Evolutionary conservation across 371 early-diverging fungal genomes (phyloP).

Genomic region (Conidiobolus incongruus): DNA sequence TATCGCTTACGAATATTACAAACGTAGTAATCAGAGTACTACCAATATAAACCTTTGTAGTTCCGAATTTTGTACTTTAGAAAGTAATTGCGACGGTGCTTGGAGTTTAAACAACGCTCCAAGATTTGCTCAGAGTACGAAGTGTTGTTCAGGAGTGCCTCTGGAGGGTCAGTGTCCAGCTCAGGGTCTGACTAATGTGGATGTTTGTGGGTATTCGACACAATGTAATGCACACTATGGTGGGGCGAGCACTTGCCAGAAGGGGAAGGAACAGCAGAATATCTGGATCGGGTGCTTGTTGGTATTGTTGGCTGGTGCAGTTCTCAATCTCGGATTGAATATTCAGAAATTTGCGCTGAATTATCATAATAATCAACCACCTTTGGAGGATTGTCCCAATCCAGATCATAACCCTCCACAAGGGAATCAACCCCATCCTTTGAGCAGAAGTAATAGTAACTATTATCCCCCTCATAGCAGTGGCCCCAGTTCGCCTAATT

Average conservation of each 20-base stretch:
- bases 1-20: conserved; percentile 21
- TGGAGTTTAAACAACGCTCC: conserved; percentile 18
- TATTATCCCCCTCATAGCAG: too few species aligned
- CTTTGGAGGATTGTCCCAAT: not conserved
- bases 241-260: not conserved
- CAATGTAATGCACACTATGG: conserved; percentile 7
- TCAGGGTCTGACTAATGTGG: conserved; percentile 14
- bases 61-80: conserved; percentile 24
- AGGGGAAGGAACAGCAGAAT: conserved; percentile 6
- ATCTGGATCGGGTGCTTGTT: conserved; percentile 51
- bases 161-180: conserved; percentile 11
- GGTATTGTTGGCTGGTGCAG: conserved; percentile 39
- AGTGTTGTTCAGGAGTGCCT: conserved; percentile 23
- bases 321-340: conserved; percentile 66
- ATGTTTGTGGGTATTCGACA: conserved; percentile 14
- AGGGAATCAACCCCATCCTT: conserved; percentile 2
- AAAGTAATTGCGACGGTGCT: conserved; percentile 25
- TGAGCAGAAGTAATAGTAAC: not conserved
- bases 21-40: conserved; percentile 8
- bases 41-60: conserved; percentile 17
- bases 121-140: conserved; percentile 4
- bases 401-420: conserved; percentile 3
- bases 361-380: conserved; percentile 18
- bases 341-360: conserved; percentile 60
- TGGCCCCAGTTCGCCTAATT: not conserved